Evolutionary conservation across 2,329 filamentous ascomycete species (phyloP).

Genomic region (Colletotrichum lini): DNA sequence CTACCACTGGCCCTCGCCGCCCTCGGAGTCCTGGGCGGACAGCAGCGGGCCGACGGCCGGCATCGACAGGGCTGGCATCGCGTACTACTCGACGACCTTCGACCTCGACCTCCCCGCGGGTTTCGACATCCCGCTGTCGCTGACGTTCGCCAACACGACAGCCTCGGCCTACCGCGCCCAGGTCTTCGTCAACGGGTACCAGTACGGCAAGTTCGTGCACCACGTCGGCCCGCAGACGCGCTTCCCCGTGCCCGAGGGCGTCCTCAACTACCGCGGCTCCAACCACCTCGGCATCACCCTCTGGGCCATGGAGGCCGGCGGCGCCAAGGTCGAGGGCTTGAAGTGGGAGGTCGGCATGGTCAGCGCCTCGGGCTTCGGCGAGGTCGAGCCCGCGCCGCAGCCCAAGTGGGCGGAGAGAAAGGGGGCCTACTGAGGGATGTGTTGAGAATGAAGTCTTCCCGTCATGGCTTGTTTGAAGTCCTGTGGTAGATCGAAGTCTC

Average conservation of each 20-base stretch:
- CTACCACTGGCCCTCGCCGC: conserved; percentile 67
- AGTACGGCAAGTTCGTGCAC: conserved; percentile 69
- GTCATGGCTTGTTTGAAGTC: too few species aligned
- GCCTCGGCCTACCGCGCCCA: conserved; percentile 66
- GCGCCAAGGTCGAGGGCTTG: conserved; percentile 56
- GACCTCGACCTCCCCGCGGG: conserved; percentile 64
- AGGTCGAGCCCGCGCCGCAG: conserved; percentile 58
- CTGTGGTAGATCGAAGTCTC: too few species aligned
- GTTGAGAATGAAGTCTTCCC: neutral
- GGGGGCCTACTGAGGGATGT: conserved; percentile 59
- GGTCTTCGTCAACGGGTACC: conserved; percentile 80
- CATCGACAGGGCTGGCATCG: conserved; percentile 63
- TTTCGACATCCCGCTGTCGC: conserved; percentile 71
- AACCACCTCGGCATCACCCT: conserved; percentile 78
- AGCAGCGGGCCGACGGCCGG: conserved; percentile 53
- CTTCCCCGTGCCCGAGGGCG: conserved; percentile 78
- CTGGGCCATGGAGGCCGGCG: conserved; percentile 72
- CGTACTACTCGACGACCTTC: conserved; percentile 68
- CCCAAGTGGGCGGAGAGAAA: conserved; percentile 58
- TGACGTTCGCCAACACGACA: conserved; percentile 64
- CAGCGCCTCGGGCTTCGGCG: conserved; percentile 60
- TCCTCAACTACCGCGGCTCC: conserved; percentile 75
- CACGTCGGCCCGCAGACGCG: conserved; percentile 78
- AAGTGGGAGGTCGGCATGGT: conserved; percentile 56
- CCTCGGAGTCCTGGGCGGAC: conserved; percentile 58